Evolutionary conservation across 805 yeast genomes (phyloP).

Genomic region (Candida adriatica): DNA sequence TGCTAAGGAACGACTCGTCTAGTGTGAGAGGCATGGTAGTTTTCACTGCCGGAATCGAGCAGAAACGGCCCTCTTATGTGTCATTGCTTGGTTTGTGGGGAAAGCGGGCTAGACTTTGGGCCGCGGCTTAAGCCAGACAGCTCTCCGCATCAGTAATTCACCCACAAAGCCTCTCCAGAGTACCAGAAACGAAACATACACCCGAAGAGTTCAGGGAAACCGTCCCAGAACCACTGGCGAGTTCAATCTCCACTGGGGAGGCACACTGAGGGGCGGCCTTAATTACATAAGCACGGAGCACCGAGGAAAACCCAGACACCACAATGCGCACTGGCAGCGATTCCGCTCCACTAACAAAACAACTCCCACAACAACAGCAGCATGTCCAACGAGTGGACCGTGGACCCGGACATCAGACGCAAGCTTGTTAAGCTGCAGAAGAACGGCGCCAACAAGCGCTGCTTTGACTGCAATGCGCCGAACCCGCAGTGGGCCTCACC

Average conservation of each 20-base stretch:
- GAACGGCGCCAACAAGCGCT: conserved; percentile 73
- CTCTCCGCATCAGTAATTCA: too few relatives aligned
- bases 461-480: conserved; percentile 92
- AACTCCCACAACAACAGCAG: conserved; percentile 1
- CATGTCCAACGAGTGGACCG: conserved; percentile 62
- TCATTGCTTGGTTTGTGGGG: neutral
- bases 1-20: conserved; percentile 22
- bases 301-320: conserved; percentile 1
- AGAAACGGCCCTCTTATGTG: neutral
- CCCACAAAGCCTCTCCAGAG: too few relatives aligned
- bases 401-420: conserved; percentile 89
- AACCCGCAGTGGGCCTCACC: conserved; percentile 99
- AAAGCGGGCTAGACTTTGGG: neutral
- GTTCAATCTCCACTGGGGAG: too few relatives aligned
- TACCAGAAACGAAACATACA: too few relatives aligned
- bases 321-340: too few relatives aligned
- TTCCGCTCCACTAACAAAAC: too few relatives aligned
- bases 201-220: too few relatives aligned
- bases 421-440: conserved; percentile 72
- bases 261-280: too few relatives aligned
- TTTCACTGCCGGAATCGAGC: too few relatives aligned
- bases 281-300: neutral
- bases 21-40: conserved; percentile 16
- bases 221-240: too few relatives aligned
- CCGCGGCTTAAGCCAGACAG: too few relatives aligned